Evolutionary conservation across 169 alveolate genomes (phyloP).

Genomic region (Plasmodium vinckei): DNA sequence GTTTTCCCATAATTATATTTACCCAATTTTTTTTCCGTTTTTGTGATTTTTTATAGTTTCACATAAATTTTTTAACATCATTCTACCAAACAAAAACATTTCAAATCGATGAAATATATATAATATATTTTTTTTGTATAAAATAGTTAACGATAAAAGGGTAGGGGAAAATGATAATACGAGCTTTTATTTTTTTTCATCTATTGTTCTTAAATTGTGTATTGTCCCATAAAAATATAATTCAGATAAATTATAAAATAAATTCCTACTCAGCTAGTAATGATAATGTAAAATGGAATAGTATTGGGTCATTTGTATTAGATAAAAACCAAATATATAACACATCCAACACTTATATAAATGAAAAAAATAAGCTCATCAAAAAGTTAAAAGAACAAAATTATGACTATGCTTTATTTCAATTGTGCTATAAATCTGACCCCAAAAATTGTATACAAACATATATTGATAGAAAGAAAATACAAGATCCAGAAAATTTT

Average conservation of each 20-base stretch:
- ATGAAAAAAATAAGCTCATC: slow-evolving; percentile 36
- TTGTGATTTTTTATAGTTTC: neutral
- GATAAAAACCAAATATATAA: slow-evolving; percentile 26
- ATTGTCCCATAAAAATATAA: slow-evolving; percentile 17
- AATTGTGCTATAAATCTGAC: slow-evolving; percentile 21
- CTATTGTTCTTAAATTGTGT: neutral
- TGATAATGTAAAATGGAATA: slow-evolving; percentile 26
- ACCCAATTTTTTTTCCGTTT: neutral
- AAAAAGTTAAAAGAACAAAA: slow-evolving; percentile 11
- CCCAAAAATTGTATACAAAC: slow-evolving; percentile 44
- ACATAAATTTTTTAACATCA: too few relatives aligned
- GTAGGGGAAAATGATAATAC: slow-evolving; percentile 2
- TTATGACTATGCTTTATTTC: slow-evolving; percentile 58
- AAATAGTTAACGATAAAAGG: too few relatives aligned
- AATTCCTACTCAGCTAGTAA: slow-evolving; percentile 1
- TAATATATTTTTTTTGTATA: neutral
- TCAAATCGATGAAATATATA: too few relatives aligned
- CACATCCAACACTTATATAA: slow-evolving; percentile 41
- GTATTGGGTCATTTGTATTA: slow-evolving; percentile 24
- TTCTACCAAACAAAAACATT: too few relatives aligned
- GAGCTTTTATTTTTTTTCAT: neutral
- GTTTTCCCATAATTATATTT: neutral
- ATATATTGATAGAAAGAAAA: slow-evolving; percentile 30
- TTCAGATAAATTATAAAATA: slow-evolving; percentile 39
- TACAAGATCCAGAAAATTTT: slow-evolving; percentile 27